Evolutionary conservation across 2,329 filamentous ascomycete species (phyloP), one percentile per base, ranked within the genome.

Genomic region (Colletotrichum shisoi): DNA sequence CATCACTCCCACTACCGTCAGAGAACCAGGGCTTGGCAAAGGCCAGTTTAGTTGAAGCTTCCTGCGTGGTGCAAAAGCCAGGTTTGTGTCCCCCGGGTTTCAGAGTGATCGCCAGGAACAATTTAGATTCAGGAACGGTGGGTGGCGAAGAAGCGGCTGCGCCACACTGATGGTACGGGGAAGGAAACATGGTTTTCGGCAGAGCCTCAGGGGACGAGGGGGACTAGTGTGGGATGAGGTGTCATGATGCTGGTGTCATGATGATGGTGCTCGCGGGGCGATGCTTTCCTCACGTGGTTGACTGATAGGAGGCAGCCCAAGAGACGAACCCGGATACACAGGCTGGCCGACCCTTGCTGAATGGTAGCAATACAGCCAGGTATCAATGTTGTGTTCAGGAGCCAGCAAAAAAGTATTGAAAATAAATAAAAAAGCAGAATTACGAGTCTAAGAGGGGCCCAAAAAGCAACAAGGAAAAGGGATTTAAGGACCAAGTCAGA

Each of bases 171-270:
- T 49, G 56, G 62, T 60, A 61, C 61, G 65, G 65, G 65, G 61
- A 68, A 62, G 57, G 27, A 24, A 40, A 39, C 61, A 65, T 34
- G 48, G 54, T 65, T 63, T 65, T 61, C 65, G 61, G 56, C 65
- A 68, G 65, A 68, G 65, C 65, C 65, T 68, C 65, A 49, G 44
- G 37, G 40, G 54, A 13, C 31, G 40, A n/a, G 19, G 4, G 13
- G 21, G 40, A 19, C 19, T 51, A 11, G 31, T 34, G 31, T 34
- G 31, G n/a, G 37, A 48, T 37, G 42, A 42, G 24, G 17, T 57
- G 42, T 37, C 27, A 21, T 39, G 42, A 34, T 45, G 12, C 24
- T 31, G 2, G 24, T 57, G 42, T 37, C 27, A 21, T 39, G 42
- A 34, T 45, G 12, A 17, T 31, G 2, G 24, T 13, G 4, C 27